Evolutionary conservation across 768 basidiomycete species (phyloP).

Genomic region (Amanita rubescens): DNA sequence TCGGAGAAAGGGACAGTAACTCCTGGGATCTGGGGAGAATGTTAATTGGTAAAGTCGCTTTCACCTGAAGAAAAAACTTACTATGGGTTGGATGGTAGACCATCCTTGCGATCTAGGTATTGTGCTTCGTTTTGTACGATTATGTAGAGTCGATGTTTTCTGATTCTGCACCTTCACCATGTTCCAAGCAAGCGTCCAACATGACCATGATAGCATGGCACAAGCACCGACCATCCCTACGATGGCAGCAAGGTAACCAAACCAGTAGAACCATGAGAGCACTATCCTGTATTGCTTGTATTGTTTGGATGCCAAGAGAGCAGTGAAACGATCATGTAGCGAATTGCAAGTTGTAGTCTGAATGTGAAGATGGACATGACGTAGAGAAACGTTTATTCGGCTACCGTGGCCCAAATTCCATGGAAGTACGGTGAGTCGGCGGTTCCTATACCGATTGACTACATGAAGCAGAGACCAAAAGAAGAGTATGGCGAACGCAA

Average conservation of each 20-base stretch:
- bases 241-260: conserved; percentile 37
- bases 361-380: conserved; percentile 30
- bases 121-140: background rate
- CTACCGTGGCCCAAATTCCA: background rate
- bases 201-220: conserved; percentile 32
- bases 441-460: background rate
- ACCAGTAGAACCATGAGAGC: conserved; percentile 38
- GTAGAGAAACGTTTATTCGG: conserved; percentile 4
- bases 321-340: conserved; percentile 37
- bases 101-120: background rate
- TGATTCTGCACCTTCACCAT: background rate
- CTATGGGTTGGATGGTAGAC: conserved; percentile 24
- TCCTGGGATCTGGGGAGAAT: conserved; percentile 60
- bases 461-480: conserved; percentile 4
- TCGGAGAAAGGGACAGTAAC: conserved; percentile 72
- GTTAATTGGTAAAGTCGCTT: conserved; percentile 4
- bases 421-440: background rate
- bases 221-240: conserved; percentile 43
- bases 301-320: conserved; percentile 23
- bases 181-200: conserved; percentile 11
- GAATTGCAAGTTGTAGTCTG: conserved; percentile 45
- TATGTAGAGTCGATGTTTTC: background rate
- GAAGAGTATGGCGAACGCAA: background rate
- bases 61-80: conserved; percentile 12
- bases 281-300: conserved; percentile 18